Evolutionary conservation across 2,329 filamentous ascomycete species (phyloP).

Genomic region (Penicillium sp.): DNA sequence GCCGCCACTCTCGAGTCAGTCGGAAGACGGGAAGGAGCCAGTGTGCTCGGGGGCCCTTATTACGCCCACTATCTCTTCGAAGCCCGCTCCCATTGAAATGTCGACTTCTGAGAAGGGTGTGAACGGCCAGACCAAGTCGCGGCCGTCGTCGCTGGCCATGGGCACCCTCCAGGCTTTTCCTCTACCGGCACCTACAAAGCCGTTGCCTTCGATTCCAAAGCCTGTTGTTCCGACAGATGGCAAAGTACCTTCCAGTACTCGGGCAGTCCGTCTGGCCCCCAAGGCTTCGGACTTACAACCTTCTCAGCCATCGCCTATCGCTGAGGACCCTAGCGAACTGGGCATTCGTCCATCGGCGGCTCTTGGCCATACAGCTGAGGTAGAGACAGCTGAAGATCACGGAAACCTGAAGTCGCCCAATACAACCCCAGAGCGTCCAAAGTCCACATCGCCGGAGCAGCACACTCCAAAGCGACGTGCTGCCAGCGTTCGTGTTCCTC

Average conservation of each 20-base stretch:
- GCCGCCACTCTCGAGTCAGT: neutral
- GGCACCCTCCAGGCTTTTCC: slow-evolving; percentile 33
- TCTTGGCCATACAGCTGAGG: slow-evolving; percentile 8
- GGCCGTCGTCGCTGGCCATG: slow-evolving; percentile 26
- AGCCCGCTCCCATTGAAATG: too few relatives aligned
- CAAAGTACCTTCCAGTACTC: slow-evolving; percentile 7
- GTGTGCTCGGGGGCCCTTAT: slow-evolving; percentile 2
- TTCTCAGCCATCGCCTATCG: slow-evolving; percentile 16
- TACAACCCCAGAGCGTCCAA: slow-evolving; percentile 13
- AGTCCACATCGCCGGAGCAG: slow-evolving; percentile 15
- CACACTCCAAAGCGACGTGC: slow-evolving; percentile 12
- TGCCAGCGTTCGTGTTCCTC: slow-evolving; percentile 17
- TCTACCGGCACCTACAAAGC: slow-evolving; percentile 35
- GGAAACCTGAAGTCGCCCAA: slow-evolving; percentile 7
- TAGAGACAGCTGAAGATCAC: slow-evolving; percentile 7
- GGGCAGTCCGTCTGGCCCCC: slow-evolving; percentile 2
- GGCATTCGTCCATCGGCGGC: slow-evolving; percentile 9
- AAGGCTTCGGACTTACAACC: slow-evolving; percentile 4
- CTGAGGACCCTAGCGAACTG: slow-evolving; percentile 12
- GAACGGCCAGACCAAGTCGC: slow-evolving; percentile 12
- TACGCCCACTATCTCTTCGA: neutral
- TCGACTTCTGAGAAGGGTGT: neutral
- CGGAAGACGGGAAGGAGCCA: neutral
- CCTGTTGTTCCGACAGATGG: slow-evolving; percentile 10
- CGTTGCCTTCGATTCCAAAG: slow-evolving; percentile 35